Percentiles rank a stretch among this genome's conserved stretches.
Evolutionary conservation across 148 eudicot species (phyloP).

Genomic region (Camellia lanceoleosa): DNA sequence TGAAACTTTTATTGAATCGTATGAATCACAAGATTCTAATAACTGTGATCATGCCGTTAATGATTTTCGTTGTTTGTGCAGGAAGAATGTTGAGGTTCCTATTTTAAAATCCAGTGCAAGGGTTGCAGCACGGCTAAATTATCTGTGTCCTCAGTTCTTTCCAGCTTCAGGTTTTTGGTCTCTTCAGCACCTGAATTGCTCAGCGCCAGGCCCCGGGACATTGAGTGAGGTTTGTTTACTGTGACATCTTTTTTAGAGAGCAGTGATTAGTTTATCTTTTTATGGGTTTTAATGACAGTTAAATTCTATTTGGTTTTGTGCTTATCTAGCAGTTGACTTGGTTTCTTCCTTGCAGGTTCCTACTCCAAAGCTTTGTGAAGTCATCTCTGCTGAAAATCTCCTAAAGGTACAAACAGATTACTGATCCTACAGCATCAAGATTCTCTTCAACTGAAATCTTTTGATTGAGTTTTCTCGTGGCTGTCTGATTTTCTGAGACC

Average conservation of each 20-base stretch:
- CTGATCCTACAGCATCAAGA: background rate
- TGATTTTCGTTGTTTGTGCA: slow-evolving; percentile 24
- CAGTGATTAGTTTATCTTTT: too few relatives aligned
- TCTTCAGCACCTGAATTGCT: slow-evolving; percentile 26
- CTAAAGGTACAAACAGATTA: slow-evolving; percentile 58
- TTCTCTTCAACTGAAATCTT: too few relatives aligned
- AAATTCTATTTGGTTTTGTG: slow-evolving; percentile 7
- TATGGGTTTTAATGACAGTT: background rate
- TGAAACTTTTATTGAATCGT: too few relatives aligned
- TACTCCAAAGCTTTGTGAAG: slow-evolving; percentile 24
- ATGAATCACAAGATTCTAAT: too few relatives aligned
- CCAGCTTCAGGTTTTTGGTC: slow-evolving; percentile 95
- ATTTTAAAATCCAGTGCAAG: slow-evolving; percentile 82
- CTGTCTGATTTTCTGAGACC: too few relatives aligned
- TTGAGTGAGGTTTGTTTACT: slow-evolving; percentile 46
- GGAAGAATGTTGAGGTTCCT: slow-evolving; percentile 80
- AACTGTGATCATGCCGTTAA: too few relatives aligned
- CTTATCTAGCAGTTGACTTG: slow-evolving; percentile 14
- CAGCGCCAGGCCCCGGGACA: slow-evolving; percentile 21
- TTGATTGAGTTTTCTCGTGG: too few relatives aligned
- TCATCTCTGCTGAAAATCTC: slow-evolving; percentile 78
- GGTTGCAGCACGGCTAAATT: slow-evolving; percentile 81
- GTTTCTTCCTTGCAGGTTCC: slow-evolving; percentile 44
- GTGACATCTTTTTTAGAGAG: too few relatives aligned
- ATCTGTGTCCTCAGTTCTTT: slow-evolving; percentile 81